Percentiles rank a stretch among this genome's conserved stretches.
Conservation (phyloP, 257 asterid genomes). For the Vinca minor region DNA sequence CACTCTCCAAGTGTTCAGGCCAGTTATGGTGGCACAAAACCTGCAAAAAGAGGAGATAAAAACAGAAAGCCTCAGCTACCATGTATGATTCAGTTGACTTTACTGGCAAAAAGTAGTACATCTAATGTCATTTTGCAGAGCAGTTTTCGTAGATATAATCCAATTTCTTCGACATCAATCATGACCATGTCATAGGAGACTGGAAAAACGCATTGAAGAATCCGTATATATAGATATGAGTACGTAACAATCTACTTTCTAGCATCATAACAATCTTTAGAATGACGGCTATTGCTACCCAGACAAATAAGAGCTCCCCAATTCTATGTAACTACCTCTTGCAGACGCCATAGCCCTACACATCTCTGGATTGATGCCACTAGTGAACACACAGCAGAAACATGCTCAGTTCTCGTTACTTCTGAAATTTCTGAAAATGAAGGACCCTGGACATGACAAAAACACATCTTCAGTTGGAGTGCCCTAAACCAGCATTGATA, state of each 20-base stretch:
- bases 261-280: constrained; percentile 6
- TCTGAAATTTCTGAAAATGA: constrained; percentile 41
- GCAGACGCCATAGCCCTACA: constrained; percentile 83
- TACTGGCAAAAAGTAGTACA: neutral
- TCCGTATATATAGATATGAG: too few species aligned
- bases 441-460: constrained; percentile 55
- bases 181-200: too few species aligned
- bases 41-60: constrained; percentile 30
- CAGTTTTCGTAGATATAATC: neutral
- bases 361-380: constrained; percentile 68
- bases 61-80: constrained; percentile 18
- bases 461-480: constrained; percentile 14
- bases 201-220: too few species aligned
- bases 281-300: neutral
- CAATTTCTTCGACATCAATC: neutral
- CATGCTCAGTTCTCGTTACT: constrained; percentile 29
- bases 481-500: constrained; percentile 4
- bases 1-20: constrained; percentile 86
- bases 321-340: constrained; percentile 45
- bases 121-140: neutral
- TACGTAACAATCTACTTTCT: neutral
- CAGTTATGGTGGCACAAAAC: constrained; percentile 69
- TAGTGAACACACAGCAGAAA: constrained; percentile 61
- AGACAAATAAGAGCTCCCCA: neutral
- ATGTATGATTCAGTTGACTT: neutral